Base-by-base conservation (phyloP, 225 moss, liverwort and hornwort species). In the Asterella californica region DNA sequence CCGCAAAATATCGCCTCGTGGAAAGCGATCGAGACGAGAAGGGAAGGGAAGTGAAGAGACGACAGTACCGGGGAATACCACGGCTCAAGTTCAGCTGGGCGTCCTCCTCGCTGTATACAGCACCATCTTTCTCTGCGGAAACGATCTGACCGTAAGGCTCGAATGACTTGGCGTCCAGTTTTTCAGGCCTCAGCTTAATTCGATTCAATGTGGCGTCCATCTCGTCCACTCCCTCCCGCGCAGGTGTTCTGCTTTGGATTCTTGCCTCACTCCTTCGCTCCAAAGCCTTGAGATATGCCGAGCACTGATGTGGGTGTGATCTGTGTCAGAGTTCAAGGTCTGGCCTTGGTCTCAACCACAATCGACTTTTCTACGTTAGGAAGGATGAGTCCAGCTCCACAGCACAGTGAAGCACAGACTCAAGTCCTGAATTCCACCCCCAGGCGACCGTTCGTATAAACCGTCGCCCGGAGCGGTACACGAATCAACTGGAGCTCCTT, bases 11-110 rank as follows among this genome's bases (percentile, higher is more conserved):
- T 21, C 21, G 29, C 30, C 29, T 30, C 33, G 2, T 18, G 4
- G 65, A 30, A 30, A 2, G 32, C 65, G 8, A 2, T 65, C 1
- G 24, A 57, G 24, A 19, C 47, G 37, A 65, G 15, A 11, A 29
- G 63, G 22, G 5, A 11, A 36, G 36, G 38, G 55, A 55, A 22
- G n/a, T 8, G 37, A 34, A 6, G 49, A 70, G 46, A 63, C 15
- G 27, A 27, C 78, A 53, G 21, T 45, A 91, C 95, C 96, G 85
- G 45, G 97, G 94, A 78, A 87, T 79, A 72, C 97, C 97, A 76
- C 80, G 89, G 79, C 93, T 90, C 80, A 97, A 87, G 25, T 94
- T 90, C 68, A 99, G 89, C 87, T 93, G 89, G 67, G 93, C 97
- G 66, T 99, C 97, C 25, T 82, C 29, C 9, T 86, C 85, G 25